Conservation (phyloP, 345 rosid species). For the Cardamine resedifolia region DNA sequence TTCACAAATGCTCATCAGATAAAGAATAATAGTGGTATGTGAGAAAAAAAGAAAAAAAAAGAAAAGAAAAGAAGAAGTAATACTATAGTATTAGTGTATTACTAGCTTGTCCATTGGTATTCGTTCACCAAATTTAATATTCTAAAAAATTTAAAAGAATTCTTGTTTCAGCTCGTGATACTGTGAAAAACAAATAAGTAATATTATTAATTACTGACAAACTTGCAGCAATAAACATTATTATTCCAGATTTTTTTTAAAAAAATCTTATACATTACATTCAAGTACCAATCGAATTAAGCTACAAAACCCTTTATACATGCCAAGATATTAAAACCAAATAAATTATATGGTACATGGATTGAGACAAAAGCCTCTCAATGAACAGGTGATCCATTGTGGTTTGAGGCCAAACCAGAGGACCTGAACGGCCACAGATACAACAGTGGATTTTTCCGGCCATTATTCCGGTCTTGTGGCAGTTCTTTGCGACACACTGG, state of each 20-base stretch:
- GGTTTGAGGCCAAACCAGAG: slow-evolving; percentile 16
- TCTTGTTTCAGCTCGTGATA: background rate
- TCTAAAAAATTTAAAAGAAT: background rate
- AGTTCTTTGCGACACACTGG: slow-evolving; percentile 38
- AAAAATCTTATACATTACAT: background rate
- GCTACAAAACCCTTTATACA: slow-evolving; percentile 11
- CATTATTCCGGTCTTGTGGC: slow-evolving; percentile 2
- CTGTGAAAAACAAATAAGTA: background rate
- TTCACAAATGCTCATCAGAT: background rate
- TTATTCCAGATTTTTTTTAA: background rate
- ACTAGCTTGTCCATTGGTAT: background rate
- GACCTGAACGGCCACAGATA: slow-evolving; percentile 36
- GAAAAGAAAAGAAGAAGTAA: no score
- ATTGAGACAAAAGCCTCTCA: slow-evolving; percentile 14
- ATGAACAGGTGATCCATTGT: slow-evolving; percentile 2
- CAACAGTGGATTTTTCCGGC: slow-evolving; percentile 9
- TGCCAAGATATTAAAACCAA: background rate
- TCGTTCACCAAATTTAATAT: background rate
- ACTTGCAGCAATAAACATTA: background rate
- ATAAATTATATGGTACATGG: background rate
- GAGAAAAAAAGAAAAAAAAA: no score
- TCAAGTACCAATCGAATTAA: background rate
- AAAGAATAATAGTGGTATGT: background rate
- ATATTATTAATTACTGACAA: background rate
- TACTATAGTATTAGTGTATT: background rate